These are phyloP conservation scores for Metarhizium sp. DNA, from an alignment of 2,329 filamentous ascomycete genomes.

Conservation along the genomic window DNA sequence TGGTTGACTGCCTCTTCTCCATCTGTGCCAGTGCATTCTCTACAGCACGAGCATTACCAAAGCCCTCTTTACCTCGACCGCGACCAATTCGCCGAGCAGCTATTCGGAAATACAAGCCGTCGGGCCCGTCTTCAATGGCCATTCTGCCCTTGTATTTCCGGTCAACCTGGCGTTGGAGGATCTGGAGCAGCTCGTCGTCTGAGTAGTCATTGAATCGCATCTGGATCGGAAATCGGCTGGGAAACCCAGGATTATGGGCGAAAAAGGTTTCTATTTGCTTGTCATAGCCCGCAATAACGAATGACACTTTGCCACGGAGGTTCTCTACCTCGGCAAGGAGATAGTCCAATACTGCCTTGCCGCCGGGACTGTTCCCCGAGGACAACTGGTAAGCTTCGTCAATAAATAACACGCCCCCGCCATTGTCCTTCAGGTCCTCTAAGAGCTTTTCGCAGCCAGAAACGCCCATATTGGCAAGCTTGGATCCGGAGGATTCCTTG, in stretches of 20 bases:
- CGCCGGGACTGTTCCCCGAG: conserved; percentile 45
- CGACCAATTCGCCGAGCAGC: conserved; percentile 50
- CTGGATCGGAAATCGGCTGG: conserved; percentile 56
- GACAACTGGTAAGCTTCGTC: conserved; percentile 72
- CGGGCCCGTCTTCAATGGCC: conserved; percentile 46
- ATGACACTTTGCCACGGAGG: conserved; percentile 56
- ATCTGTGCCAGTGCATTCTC: conserved; percentile 52
- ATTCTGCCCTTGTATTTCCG: conserved; percentile 46
- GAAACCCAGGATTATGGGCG: conserved; percentile 60
- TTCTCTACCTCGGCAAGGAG: conserved; percentile 67
- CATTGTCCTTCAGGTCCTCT: conserved; percentile 38
- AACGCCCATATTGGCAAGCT: conserved; percentile 54
- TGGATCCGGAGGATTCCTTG: conserved; percentile 58
- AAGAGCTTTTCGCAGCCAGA: conserved; percentile 42
- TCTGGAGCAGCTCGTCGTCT: conserved; percentile 53
- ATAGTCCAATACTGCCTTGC: conserved; percentile 57
- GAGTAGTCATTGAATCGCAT: conserved; percentile 62
- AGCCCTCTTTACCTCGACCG: conserved; percentile 54
- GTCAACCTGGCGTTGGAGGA: conserved; percentile 46
- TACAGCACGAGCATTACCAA: conserved; percentile 63
- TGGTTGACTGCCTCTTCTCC: conserved; percentile 45
- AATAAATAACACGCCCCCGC: conserved; percentile 65
- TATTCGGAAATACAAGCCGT: conserved; percentile 56
- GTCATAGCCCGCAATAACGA: conserved; percentile 64
- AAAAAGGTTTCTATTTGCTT: conserved; percentile 72